Conservation (phyloP, 139 green algal species). For the Gonium pectorale region DNA sequence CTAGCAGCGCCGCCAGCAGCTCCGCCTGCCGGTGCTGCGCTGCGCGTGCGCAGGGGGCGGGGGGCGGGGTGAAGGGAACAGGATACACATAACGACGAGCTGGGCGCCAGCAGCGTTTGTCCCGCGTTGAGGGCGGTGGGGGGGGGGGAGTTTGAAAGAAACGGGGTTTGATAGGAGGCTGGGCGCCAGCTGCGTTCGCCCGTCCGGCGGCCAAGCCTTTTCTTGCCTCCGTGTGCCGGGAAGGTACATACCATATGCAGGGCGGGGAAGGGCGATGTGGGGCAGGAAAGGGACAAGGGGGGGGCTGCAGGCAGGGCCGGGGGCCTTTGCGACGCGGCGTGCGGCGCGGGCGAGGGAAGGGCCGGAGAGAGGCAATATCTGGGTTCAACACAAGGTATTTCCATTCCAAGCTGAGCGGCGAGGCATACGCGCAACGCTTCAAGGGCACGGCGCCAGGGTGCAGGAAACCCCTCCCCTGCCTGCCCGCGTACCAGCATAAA, state of each 20-base stretch:
- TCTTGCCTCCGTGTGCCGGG: no score
- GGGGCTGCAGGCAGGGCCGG: background rate
- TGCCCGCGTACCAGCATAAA: background rate
- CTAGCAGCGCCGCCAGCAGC: constrained; percentile 18
- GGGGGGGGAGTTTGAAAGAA: background rate
- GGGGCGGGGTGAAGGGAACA: background rate
- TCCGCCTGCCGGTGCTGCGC: background rate
- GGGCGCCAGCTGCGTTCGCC: background rate
- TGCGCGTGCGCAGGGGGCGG: background rate
- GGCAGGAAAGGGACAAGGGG: no score
- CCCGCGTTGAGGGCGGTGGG: background rate
- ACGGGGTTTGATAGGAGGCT: background rate
- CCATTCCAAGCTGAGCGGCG: no score
- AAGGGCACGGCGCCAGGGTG: no score
- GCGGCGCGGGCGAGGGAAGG: no score
- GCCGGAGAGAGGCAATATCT: no score
- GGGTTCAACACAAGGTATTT: no score
- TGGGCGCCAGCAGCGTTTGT: no score
- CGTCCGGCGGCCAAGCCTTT: background rate
- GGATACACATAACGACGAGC: no score
- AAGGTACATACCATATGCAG: no score
- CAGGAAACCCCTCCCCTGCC: background rate
- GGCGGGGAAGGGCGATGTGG: no score
- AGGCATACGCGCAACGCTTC: no score
- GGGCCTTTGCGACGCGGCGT: background rate